Evolutionary conservation across 2,329 filamentous ascomycete species (phyloP).

Genomic region (Fusarium sacchari): DNA sequence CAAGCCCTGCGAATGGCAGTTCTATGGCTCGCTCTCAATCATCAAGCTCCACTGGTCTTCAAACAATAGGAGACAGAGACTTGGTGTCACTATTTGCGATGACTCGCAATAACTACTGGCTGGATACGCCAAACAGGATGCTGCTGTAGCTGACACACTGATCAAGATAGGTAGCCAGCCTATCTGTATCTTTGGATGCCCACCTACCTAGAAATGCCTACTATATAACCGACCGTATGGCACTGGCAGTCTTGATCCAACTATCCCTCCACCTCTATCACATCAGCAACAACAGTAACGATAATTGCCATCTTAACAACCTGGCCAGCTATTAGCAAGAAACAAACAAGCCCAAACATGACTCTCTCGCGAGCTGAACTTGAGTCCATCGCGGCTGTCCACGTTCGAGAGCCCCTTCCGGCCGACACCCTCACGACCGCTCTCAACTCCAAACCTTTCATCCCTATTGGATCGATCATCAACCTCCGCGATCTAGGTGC

Average conservation of each 20-base stretch:
- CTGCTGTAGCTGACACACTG: background rate
- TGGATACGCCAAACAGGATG: background rate
- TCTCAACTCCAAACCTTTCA: conserved; percentile 57
- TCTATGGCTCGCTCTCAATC: background rate
- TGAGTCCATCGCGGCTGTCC: conserved; percentile 54
- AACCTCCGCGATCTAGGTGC: conserved; percentile 63
- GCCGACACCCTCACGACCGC: conserved; percentile 49
- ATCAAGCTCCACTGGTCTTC: background rate
- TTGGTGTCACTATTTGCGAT: background rate
- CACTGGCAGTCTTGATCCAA: background rate
- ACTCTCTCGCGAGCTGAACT: conserved; percentile 40
- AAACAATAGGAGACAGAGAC: background rate
- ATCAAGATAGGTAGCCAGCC: background rate
- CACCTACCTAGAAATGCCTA: background rate
- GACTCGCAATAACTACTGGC: background rate
- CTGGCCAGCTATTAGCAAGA: background rate
- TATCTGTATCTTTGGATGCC: background rate
- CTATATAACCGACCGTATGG: background rate
- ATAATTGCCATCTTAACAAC: background rate
- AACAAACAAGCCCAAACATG: conserved; percentile 18
- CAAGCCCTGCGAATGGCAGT: background rate
- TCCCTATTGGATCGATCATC: conserved; percentile 58
- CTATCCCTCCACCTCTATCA: background rate
- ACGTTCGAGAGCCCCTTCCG: conserved; percentile 53
- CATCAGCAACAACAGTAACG: background rate